A percentile compares a stretch with the other conserved stretches of the same genome.
phyloP scores from a whole-genome alignment of 2,329 filamentous ascomycete species.

The Fusarium setosum region DNA sequence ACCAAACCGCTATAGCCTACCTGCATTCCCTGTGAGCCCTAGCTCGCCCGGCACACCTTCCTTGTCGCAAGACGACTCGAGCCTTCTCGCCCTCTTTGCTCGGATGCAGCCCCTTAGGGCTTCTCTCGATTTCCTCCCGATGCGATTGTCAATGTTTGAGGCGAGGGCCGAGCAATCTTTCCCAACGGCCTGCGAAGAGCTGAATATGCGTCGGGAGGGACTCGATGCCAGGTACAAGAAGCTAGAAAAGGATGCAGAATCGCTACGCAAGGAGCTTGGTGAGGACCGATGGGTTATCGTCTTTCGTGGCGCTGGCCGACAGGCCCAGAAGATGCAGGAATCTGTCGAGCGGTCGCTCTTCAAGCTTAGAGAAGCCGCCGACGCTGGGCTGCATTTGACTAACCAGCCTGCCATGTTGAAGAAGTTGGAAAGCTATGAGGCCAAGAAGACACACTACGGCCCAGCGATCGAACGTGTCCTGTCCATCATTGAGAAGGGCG shows the following conservation, averaged over 20 bases:
- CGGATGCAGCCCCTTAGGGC: slow-evolving; percentile 94
- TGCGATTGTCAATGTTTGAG: slow-evolving; percentile 91
- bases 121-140: slow-evolving; percentile 94
- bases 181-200: slow-evolving; percentile 89
- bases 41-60: slow-evolving; percentile 66
- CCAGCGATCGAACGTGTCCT: slow-evolving; percentile 92
- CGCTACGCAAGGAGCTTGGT: slow-evolving; percentile 87
- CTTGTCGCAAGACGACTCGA: slow-evolving; percentile 83
- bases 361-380: slow-evolving; percentile 84
- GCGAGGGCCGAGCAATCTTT: slow-evolving; percentile 81
- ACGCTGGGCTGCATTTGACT: slow-evolving; percentile 78
- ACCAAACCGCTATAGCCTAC: slow-evolving; percentile 76
- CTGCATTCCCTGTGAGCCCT: slow-evolving; percentile 72
- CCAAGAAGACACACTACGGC: slow-evolving; percentile 93
- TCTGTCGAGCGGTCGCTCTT: slow-evolving; percentile 88
- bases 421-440: slow-evolving; percentile 92
- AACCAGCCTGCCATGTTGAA: slow-evolving; percentile 78
- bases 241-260: slow-evolving; percentile 90
- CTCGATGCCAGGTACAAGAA: slow-evolving; percentile 90
- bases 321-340: slow-evolving; percentile 96
- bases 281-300: slow-evolving; percentile 97
- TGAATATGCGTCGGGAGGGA: slow-evolving; percentile 78
- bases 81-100: slow-evolving; percentile 89
- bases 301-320: slow-evolving; percentile 90
- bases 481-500: slow-evolving; percentile 93